phyloP scores from a whole-genome alignment of 2,329 filamentous ascomycete genomes.

The Aaosphaeria arxii region DNA sequence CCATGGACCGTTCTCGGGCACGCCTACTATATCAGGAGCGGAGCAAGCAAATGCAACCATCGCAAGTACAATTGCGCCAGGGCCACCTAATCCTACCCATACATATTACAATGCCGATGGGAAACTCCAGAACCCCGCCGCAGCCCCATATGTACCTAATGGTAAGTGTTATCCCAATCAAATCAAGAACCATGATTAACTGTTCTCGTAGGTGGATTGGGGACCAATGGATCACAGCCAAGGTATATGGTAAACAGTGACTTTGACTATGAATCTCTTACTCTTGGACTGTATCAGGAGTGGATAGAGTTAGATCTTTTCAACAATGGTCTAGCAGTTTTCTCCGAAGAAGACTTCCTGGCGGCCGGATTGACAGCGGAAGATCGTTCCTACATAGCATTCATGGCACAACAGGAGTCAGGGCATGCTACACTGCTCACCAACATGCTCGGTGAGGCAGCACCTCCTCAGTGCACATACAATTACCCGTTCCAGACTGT shows the following conservation, averaged over 20 bases:
- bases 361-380: conserved; percentile 65
- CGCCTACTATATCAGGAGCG: conserved; percentile 68
- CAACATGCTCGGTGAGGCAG: conserved; percentile 69
- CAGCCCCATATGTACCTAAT: conserved; percentile 68
- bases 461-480: conserved; percentile 72
- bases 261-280: conserved; percentile 75
- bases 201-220: conserved; percentile 55
- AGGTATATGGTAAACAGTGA: conserved; percentile 77
- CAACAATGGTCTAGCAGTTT: conserved; percentile 67
- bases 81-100: conserved; percentile 59
- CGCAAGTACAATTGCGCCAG: conserved; percentile 56
- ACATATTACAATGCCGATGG: conserved; percentile 72
- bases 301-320: conserved; percentile 81
- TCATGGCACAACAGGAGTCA: conserved; percentile 72
- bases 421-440: conserved; percentile 72
- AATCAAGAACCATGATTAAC: background rate
- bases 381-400: conserved; percentile 66
- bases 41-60: conserved; percentile 54
- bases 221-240: conserved; percentile 73
- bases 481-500: conserved; percentile 73
- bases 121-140: conserved; percentile 62
- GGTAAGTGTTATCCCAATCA: conserved; percentile 32
- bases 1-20: conserved; percentile 67
- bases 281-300: conserved; percentile 72
- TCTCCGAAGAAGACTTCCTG: conserved; percentile 65